phyloP scores from a whole-genome alignment of 352 stramenopile species.

The Pseudoperonospora humuli region DNA sequence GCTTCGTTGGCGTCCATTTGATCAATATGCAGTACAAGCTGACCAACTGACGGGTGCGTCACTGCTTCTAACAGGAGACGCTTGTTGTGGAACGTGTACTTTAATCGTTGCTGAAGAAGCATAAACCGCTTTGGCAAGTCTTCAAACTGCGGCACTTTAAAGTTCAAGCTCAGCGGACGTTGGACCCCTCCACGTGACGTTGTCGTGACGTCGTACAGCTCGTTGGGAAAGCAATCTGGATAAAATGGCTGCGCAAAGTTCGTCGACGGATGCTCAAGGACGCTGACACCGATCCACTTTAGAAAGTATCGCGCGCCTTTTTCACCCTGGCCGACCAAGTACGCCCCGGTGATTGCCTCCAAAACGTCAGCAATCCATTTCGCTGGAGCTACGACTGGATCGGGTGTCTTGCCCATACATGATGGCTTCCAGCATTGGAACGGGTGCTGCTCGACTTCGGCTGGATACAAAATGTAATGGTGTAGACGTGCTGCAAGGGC shows the following conservation, averaged over 20 bases:
- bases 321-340: constrained; percentile 64
- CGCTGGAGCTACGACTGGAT: constrained; percentile 55
- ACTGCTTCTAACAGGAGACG: constrained; percentile 66
- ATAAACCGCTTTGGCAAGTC: constrained; percentile 43
- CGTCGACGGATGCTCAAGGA: constrained; percentile 31
- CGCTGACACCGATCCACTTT: constrained; percentile 63
- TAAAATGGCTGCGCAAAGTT: constrained; percentile 50
- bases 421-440: constrained; percentile 83
- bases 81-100: constrained; percentile 81
- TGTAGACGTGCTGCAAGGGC: constrained; percentile 49
- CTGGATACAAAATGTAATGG: constrained; percentile 74
- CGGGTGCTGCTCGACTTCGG: constrained; percentile 72
- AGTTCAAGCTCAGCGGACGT: constrained; percentile 34
- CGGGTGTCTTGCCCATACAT: constrained; percentile 78
- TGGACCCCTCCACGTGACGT: constrained; percentile 15
- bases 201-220: constrained; percentile 37
- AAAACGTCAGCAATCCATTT: constrained; percentile 85
- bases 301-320: constrained; percentile 68
- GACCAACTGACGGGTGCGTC: constrained; percentile 65
- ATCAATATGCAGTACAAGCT: constrained; percentile 43
- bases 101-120: constrained; percentile 63
- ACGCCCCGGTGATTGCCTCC: constrained; percentile 75
- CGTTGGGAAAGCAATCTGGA: constrained; percentile 58
- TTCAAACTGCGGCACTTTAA: constrained; percentile 49
- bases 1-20: constrained; percentile 18